Evolutionary conservation across 441 rosid species (phyloP), one percentile per base, ranked within the genome.

Genomic region (Brassica balearica): DNA sequence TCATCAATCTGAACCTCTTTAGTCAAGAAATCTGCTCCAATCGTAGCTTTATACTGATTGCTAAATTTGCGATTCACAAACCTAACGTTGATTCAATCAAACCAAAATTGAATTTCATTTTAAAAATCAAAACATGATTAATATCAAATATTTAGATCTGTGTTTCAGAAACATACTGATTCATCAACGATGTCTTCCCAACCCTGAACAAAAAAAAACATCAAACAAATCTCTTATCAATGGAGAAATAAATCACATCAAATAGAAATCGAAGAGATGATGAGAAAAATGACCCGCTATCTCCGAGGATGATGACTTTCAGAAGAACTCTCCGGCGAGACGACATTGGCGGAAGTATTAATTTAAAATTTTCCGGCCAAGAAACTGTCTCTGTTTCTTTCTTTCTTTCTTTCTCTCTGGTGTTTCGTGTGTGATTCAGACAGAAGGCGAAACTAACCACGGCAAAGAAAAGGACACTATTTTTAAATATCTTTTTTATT

Each of bases 1-100:
- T 94, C 98, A 74, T 89, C 96, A 80, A 87, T 86, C 73, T 89
- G 90, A 79, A 94, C 93, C 87, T 87, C 91, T 72, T 85, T 89
- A 36, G 91, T 89, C 22, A 89, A 88, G 65, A 89, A 89, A 71
- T 89, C 92, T 8, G 92, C 92, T 63, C 92, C 92, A 55, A 86
- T 89, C 36, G 92, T 89, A 0, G 92, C 92, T 83, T 89, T 94
- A 72, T 94, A 94, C 80, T 94, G 97, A 87, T 89, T 94, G 68
- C 93, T 92, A 53, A 92, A 94, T 83, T 88, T 92, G 2, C 92
- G 88, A 82, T 94, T 94, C 86, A 94, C 98, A 78, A 87, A 94
- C 85, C 98, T 43, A 43, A 43, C 51, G 1, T 10, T 10, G 87
- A 14, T 34, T 32, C 43, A 65, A 65, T 17, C 6, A 71, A 29